Percentiles rank a stretch among this genome's conserved stretches.
These are phyloP conservation scores for Panicum hallii DNA, from an alignment of 202 grass and related monocot genomes.

Conservation along the genomic window DNA sequence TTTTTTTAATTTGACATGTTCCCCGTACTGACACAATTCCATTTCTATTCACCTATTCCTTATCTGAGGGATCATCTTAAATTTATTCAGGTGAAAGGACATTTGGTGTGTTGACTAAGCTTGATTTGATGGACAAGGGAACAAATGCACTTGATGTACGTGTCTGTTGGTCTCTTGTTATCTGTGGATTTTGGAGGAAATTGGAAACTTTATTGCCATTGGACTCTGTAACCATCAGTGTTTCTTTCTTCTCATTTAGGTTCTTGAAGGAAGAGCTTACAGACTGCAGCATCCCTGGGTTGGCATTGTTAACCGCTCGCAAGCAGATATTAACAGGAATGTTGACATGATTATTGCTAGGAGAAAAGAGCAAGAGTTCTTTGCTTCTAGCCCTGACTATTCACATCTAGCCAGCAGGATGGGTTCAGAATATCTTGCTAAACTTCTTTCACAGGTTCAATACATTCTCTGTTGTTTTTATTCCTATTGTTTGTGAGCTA, in stretches of 20 bases:
- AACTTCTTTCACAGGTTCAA: conserved; percentile 81
- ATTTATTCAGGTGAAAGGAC: conserved; percentile 83
- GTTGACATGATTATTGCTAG: conserved; percentile 83
- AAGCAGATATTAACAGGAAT: conserved; percentile 91
- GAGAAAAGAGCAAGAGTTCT: conserved; percentile 81
- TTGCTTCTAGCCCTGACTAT: conserved; percentile 80
- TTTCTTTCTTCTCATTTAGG: conserved; percentile 47
- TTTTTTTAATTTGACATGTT: conserved; percentile 18
- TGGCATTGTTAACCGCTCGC: conserved; percentile 90
- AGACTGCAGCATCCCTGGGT: conserved; percentile 87
- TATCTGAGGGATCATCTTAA: conserved; percentile 35
- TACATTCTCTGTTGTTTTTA: conserved; percentile 2
- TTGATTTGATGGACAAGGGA: conserved; percentile 97
- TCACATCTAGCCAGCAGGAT: conserved; percentile 84
- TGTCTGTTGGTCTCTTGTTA: conserved; percentile 37
- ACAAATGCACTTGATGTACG: conserved; percentile 91
- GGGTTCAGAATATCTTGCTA: conserved; percentile 93
- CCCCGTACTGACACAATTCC: background rate
- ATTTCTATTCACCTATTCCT: conserved; percentile 43
- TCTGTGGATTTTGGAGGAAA: conserved; percentile 5
- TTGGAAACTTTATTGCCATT: background rate
- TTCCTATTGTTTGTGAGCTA: conserved; percentile 21
- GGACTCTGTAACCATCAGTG: background rate
- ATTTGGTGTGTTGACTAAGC: conserved; percentile 92
- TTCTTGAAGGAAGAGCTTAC: conserved; percentile 90